phyloP scores from a whole-genome alignment of 768 basidiomycete genomes.

The Rhizopogon salebrosus region DNA sequence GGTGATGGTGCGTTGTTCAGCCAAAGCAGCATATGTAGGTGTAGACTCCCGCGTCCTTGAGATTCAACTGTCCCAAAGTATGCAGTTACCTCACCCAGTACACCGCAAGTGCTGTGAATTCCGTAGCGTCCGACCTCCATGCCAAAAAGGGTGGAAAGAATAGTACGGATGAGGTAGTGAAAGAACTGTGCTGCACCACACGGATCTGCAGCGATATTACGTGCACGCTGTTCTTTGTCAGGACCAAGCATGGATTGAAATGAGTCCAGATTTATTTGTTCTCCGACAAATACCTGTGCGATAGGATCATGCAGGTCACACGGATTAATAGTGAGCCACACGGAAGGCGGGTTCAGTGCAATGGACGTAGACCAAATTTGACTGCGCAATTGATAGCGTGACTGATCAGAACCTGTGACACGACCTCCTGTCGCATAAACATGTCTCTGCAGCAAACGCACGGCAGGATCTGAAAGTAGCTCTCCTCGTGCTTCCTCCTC shows the following conservation, averaged over 20 bases:
- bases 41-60: conserved; percentile 36
- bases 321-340: conserved; percentile 42
- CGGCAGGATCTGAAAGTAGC: conserved; percentile 19
- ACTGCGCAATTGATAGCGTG: conserved; percentile 15
- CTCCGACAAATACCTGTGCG: conserved; percentile 39
- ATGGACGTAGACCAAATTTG: conserved; percentile 34
- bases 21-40: conserved; percentile 37
- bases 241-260: conserved; percentile 29
- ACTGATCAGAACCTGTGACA: conserved; percentile 31
- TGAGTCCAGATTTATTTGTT: conserved; percentile 35
- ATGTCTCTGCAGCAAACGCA: conserved; percentile 19
- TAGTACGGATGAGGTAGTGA: conserved; percentile 25
- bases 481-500: conserved; percentile 18
- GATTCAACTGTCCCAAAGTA: conserved; percentile 35
- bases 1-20: conserved; percentile 25
- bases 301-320: conserved; percentile 37
- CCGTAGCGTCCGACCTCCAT: conserved; percentile 15
- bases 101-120: conserved; percentile 20
- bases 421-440: conserved; percentile 16
- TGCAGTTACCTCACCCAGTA: conserved; percentile 26
- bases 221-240: conserved; percentile 10
- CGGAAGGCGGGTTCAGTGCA: conserved; percentile 21
- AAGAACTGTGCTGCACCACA: conserved; percentile 36
- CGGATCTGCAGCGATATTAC: conserved; percentile 32
- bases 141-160: conserved; percentile 28